Evolutionary conservation across 2,329 filamentous ascomycete genomes (phyloP), one percentile per base, ranked within the genome.

Genomic region (Aspergillus ruber): DNA sequence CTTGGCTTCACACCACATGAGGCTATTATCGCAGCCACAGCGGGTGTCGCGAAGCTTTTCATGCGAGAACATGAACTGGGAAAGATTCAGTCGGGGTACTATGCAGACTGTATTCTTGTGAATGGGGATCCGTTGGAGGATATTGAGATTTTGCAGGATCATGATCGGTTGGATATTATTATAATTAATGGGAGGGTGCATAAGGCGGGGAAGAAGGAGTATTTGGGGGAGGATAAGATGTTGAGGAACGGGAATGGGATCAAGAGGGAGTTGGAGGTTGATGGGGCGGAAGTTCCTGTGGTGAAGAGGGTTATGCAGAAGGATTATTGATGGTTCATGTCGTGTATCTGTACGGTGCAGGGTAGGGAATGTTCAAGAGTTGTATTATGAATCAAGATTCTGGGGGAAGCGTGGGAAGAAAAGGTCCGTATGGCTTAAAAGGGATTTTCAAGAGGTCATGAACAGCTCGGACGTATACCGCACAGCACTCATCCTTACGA

Each of bases 161-260:
- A 69, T 35, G 59, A 63, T 23, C 68, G 64, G 50, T 48, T 75
- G 21, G 65, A 73, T 47, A 56, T 71, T 27, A 74, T 74, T 41
- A 58, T 71, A 39, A 73, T 75, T 50, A 75, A 75, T 47, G 72
- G 72, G 1, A 56, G 68, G 12, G 58, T 74, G n/a, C 69, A 73
- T 53, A 74, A 74, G 20, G 38, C 38, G 33, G 33, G 36, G 17
- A 18, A 5, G 36, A 39, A 39, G 17, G 36, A 39, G 17, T 39
- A 39, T 20, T 13, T 39, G 36, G 36, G 25, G 25, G 25, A 29
- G 25, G 25, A 6, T 6, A 9, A 12, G 9, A 10, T 21, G 33
- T 3, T 17, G 36, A 20, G 3, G 17, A 12, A 20, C 8, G 17
- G 17, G 5, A 18, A 18, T 39, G 17, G 36, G 7, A 18, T 39